Base-by-base conservation (phyloP, 140 eudicot species). In the Cichorium intybus region DNA sequence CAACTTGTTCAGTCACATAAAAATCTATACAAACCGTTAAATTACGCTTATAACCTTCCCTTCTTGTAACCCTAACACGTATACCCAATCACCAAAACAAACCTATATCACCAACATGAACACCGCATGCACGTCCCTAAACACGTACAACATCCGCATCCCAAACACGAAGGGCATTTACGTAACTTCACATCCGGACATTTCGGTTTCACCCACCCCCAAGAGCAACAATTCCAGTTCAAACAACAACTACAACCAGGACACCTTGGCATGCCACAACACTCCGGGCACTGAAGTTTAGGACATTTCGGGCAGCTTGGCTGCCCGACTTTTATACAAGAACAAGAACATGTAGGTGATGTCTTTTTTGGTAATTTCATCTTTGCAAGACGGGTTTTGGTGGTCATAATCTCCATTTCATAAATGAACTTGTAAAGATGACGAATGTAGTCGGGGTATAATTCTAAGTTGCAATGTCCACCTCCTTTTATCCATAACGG, bases 401-500 rank as follows among this genome's bases (percentile, higher is more conserved):
- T 85, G 56, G 84, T 88, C 66, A 81, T 79, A 76, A 72, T 85
- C 77, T 93, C 99, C 99, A 93, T 88, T 58, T 93, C 93, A 34
- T 81, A 85, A 49, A 93, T 54, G 66, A 83, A 93, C 64, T 69
- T 76, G 80, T 80, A 85, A 24, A 93, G 93, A 73, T 93, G 99
- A 34, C 93, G 90, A n/a, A 93, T 84, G 74, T 93, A 93, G 67
- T 93, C 99, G 0, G 99, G 99, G 61, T 93, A 85, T 10, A 88
- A 86, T 76, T 93, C 99, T 72, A 93, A 69, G 81, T 93, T 88
- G 90, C 99, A 93, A 70, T 93, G 99, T 1, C 95, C 99, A 4
- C 99, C 99, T 22, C 99, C 99, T 80, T 83, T 88, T 16, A 93
- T 84, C 99, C 99, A 93, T 62, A 93, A 78, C n/a, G 99, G 99